Evolutionary conservation across 805 yeast genomes (phyloP).

Genomic region (Candida glaebosa): DNA sequence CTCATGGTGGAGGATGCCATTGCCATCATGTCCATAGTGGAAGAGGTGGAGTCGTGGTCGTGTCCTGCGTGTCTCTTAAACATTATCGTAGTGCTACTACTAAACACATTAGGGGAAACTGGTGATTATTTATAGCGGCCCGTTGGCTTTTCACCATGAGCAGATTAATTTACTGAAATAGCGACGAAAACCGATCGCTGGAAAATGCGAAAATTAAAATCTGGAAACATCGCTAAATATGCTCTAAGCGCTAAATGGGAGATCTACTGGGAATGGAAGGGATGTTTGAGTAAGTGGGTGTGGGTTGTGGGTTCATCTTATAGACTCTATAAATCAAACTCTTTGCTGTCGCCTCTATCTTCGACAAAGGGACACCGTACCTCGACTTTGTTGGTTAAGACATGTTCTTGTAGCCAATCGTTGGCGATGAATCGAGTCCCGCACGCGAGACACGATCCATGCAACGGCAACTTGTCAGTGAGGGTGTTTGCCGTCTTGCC

Average conservation of each 20-base stretch:
- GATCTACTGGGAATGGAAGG: too few species aligned
- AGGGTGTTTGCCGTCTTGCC: conserved; percentile 38
- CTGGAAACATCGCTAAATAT: background rate
- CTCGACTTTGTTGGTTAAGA: conserved; percentile 29
- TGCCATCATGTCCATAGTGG: conserved; percentile 5
- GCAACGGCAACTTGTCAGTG: conserved; percentile 37
- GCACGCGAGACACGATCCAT: conserved; percentile 44
- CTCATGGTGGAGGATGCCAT: conserved; percentile 7
- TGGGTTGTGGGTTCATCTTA: too few species aligned
- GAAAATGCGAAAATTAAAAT: background rate
- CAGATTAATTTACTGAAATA: conserved; percentile 1
- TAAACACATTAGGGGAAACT: background rate
- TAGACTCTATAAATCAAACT: background rate
- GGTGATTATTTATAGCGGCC: background rate
- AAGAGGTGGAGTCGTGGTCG: conserved; percentile 4
- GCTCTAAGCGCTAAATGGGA: background rate
- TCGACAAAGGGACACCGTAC: conserved; percentile 21
- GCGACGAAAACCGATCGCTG: background rate
- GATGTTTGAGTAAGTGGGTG: too few species aligned
- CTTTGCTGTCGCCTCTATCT: conserved; percentile 1
- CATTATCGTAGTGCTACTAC: too few species aligned
- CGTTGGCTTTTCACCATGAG: background rate
- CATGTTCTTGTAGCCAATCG: conserved; percentile 57
- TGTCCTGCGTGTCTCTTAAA: conserved; percentile 5
- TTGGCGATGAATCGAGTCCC: conserved; percentile 46